Base-by-base conservation (phyloP, 1,284 basidiomycete species). In the Golubevia sp. region DNA sequence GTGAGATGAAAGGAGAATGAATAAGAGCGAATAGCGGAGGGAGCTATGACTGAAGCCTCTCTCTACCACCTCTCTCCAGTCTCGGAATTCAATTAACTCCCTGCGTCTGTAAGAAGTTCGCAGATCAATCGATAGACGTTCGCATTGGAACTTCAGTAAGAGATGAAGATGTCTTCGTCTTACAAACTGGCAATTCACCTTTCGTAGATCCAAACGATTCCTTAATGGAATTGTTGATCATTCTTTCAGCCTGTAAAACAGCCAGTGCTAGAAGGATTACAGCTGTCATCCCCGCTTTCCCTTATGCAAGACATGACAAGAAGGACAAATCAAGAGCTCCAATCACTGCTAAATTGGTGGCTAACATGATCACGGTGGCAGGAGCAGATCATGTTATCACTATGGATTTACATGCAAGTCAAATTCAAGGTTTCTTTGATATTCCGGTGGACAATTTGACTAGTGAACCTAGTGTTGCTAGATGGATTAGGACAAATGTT, bases 351-450 rank as follows among this genome's bases (percentile, higher is more conserved):
- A 99, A 99, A 87, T 89, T 99, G 62, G 93, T 95, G 38, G 96
- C 96, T 54, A 99, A 98, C 86, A 95, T 99, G 90, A 88, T 99
- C 64, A 92, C 91, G 49, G 92, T 97, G 25, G 96, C 97, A 15
- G 96, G 96, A 27, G 95, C 93, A 73, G 95, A 99, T 86, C 96
- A 99, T 84, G 92, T 99, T 79, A 99, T 99, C 80, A 99, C 96
- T 21, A 95, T 99, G 90, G 96, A 99, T 84, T 87, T 99, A 49
- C 96, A 99, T 84, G 97, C 96, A 11, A 94, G 92, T 73, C 96
- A 99, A 86, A 98, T 99, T 71, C 96, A 99, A 84, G 96, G 96
- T 11, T 99, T 99, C 87, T 99, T 99, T 83, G 94, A 99, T 85
- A 95, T 99, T 73, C 97, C 96, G 18, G 95, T 97, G 62, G 96